Evolutionary conservation across 768 basidiomycete species (phyloP).

Genomic region (Serendipita vermifera): DNA sequence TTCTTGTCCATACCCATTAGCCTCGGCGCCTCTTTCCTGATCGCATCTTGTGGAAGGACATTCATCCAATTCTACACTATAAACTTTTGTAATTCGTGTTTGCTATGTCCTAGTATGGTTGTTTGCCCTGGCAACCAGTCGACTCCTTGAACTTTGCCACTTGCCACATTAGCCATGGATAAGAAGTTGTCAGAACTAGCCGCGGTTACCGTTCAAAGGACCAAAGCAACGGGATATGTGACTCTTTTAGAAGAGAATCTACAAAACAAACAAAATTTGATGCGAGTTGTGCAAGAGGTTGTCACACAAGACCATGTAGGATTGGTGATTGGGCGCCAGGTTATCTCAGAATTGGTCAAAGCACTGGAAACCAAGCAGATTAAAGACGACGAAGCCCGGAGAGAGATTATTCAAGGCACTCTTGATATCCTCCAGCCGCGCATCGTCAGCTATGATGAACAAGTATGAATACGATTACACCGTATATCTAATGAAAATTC

Average conservation of each 20-base stretch:
- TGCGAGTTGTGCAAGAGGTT: constrained; percentile 58
- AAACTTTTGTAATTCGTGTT: too few species aligned
- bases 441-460: constrained; percentile 88
- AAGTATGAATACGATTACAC: constrained; percentile 39
- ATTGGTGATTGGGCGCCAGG: constrained; percentile 78
- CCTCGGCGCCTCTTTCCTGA: too few species aligned
- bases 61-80: too few species aligned
- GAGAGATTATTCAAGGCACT: constrained; percentile 63
- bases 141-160: too few species aligned
- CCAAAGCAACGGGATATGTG: constrained; percentile 66
- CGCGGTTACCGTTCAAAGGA: constrained; percentile 55
- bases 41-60: too few species aligned
- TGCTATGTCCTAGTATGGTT: too few species aligned
- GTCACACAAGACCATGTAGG: constrained; percentile 71
- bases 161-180: constrained; percentile 37
- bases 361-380: constrained; percentile 44
- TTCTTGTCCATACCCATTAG: too few species aligned
- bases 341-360: constrained; percentile 73
- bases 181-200: constrained; percentile 48
- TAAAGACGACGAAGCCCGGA: constrained; percentile 43
- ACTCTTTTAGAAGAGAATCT: constrained; percentile 55
- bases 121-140: too few species aligned
- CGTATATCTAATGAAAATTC: neutral
- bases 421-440: constrained; percentile 58
- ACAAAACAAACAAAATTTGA: constrained; percentile 34